Conservation (phyloP, 352 stramenopile species). For the Globisporangium viniferum region DNA sequence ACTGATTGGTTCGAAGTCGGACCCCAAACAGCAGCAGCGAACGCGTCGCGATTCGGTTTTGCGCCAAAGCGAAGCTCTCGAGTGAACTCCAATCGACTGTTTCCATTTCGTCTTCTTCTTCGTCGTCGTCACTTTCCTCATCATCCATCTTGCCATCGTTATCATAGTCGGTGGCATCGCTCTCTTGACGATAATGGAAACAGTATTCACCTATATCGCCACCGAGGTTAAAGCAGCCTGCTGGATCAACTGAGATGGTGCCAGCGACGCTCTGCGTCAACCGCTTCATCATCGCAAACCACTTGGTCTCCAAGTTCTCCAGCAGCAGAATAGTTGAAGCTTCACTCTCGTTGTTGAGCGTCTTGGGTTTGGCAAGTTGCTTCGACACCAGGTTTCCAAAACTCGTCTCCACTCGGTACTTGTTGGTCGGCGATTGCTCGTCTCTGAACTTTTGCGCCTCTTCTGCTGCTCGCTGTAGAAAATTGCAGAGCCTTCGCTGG, state of each 20-base stretch:
- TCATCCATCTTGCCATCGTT: constrained; percentile 2
- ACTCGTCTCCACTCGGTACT: constrained; percentile 56
- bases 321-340: constrained; percentile 16
- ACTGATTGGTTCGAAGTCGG: constrained; percentile 22
- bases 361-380: constrained; percentile 13
- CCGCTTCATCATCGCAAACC: constrained; percentile 28
- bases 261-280: constrained; percentile 25
- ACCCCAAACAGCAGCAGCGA: constrained; percentile 30
- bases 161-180: constrained; percentile 10
- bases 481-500: constrained; percentile 45
- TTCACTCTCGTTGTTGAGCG: not conserved
- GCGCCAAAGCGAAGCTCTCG: constrained; percentile 17
- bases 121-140: constrained; percentile 21
- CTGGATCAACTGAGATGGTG: constrained; percentile 20
- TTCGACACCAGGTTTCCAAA: constrained; percentile 65
- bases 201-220: constrained; percentile 34
- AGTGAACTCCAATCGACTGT: constrained; percentile 57
- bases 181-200: constrained; percentile 28
- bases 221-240: constrained; percentile 32
- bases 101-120: constrained; percentile 35
- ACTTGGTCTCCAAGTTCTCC: constrained; percentile 36
- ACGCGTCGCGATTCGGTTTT: constrained; percentile 7
- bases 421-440: constrained; percentile 34
- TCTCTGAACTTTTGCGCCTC: constrained; percentile 33
- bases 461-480: constrained; percentile 45